Evolutionary conservation across 2,329 filamentous ascomycete genomes (phyloP).

Genomic region (Raffaelea deltoideospora): DNA sequence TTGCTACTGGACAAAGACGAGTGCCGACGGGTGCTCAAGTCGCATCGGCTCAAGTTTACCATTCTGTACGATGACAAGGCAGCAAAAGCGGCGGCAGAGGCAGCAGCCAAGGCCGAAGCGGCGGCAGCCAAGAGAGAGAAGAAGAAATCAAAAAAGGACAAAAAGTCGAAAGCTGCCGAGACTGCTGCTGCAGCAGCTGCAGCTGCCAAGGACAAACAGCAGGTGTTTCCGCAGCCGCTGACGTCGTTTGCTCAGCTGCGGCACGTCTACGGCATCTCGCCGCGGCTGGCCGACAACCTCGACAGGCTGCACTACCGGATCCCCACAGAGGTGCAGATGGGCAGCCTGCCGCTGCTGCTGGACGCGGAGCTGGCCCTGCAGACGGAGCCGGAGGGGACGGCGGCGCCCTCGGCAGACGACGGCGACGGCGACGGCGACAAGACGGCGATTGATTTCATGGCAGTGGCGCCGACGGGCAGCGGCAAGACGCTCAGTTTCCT

Average conservation of each 20-base stretch:
- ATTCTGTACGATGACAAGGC: conserved; percentile 47
- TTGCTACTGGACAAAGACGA: conserved; percentile 49
- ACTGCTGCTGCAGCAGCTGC: conserved; percentile 29
- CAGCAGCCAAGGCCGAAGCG: conserved; percentile 26
- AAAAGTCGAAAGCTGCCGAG: conserved; percentile 25
- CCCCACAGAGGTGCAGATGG: conserved; percentile 90
- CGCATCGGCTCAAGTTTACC: conserved; percentile 73
- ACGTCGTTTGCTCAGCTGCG: conserved; percentile 61
- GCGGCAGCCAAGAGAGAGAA: conserved; percentile 21
- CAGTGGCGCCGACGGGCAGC: conserved; percentile 86
- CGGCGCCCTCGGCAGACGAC: background rate
- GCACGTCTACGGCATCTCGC: conserved; percentile 56
- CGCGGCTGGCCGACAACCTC: conserved; percentile 62
- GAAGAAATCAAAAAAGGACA: conserved; percentile 33
- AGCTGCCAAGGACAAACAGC: conserved; percentile 29
- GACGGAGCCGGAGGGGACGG: conserved; percentile 12
- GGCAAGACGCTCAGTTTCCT: conserved; percentile 92
- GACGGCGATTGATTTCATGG: conserved; percentile 55
- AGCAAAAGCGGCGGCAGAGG: conserved; percentile 31
- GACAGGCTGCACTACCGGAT: conserved; percentile 69
- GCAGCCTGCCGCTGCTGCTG: conserved; percentile 65
- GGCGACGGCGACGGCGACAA: conserved; percentile 8
- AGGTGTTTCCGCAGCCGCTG: conserved; percentile 67
- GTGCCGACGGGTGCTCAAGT: conserved; percentile 57
- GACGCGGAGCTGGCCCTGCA: conserved; percentile 34